A percentile compares a stretch with the other conserved stretches of the same genome.
These are phyloP conservation scores for Sonneratia caseolaris DNA, from an alignment of 345 rosid genomes.

Conservation along the genomic window DNA sequence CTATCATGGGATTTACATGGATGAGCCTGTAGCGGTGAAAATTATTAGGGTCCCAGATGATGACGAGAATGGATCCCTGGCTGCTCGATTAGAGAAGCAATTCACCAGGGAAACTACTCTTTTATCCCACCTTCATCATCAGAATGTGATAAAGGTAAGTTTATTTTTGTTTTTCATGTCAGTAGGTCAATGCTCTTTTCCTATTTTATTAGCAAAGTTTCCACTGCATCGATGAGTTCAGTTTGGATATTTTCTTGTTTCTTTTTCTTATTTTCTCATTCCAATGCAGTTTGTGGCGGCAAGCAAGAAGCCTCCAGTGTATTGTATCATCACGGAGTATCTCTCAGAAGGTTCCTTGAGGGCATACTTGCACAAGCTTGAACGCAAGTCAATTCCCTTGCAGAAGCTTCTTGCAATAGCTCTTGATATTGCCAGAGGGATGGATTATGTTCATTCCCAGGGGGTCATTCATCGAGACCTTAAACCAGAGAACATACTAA, in stretches of 20 bases:
- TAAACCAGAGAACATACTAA: conserved; percentile 88
- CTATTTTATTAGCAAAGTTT: too few relatives aligned
- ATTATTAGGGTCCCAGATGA: conserved; percentile 81
- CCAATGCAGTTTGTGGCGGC: conserved; percentile 60
- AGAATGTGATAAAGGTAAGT: conserved; percentile 75
- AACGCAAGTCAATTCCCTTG: conserved; percentile 59
- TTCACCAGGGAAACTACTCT: conserved; percentile 77
- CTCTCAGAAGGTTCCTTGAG: conserved; percentile 75
- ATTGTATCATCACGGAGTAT: conserved; percentile 57
- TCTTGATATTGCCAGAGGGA: conserved; percentile 77
- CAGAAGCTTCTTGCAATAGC: conserved; percentile 52
- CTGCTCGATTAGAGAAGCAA: conserved; percentile 70
- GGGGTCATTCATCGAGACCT: conserved; percentile 93
- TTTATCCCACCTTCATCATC: conserved; percentile 63
- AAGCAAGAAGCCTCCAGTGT: conserved; percentile 64
- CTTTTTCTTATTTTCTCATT: conserved; percentile 7
- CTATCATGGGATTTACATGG: conserved; percentile 85
- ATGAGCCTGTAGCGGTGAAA: conserved; percentile 92
- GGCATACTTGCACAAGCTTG: conserved; percentile 90
- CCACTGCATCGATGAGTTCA: too few relatives aligned
- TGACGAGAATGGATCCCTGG: conserved; percentile 63
- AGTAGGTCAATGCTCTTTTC: too few relatives aligned
- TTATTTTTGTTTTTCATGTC: not conserved
- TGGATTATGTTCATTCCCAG: conserved; percentile 86
- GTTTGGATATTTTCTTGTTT: not conserved